These are phyloP conservation scores for Hypoxylon fragiforme DNA, from an alignment of 495 filamentous ascomycete species.

Conservation along the genomic window DNA sequence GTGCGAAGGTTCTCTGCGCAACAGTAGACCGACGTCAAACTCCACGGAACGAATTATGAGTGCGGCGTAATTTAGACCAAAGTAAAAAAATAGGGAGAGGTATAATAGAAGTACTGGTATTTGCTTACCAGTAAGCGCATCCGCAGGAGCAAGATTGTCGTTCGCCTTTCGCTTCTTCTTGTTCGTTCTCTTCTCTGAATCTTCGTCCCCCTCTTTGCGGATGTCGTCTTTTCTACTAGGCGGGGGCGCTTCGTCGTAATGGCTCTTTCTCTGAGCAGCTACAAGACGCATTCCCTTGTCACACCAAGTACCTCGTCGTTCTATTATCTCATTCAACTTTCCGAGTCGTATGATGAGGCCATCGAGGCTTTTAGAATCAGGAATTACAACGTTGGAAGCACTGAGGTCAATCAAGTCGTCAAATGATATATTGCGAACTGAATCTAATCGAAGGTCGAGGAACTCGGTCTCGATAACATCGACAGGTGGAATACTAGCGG, in stretches of 20 bases:
- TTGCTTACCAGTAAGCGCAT: conserved; percentile 65
- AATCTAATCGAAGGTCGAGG: conserved; percentile 59
- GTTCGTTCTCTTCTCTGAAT: conserved; percentile 54
- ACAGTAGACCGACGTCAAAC: too few species aligned
- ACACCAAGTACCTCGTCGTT: conserved; percentile 62
- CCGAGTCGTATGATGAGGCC: conserved; percentile 68
- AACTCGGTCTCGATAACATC: conserved; percentile 66
- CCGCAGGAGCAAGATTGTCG: conserved; percentile 64
- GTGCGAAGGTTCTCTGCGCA: too few species aligned
- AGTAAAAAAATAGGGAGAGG: not conserved
- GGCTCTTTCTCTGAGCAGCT: conserved; percentile 63
- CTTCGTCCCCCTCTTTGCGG: conserved; percentile 48
- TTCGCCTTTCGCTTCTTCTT: conserved; percentile 62
- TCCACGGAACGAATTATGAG: too few species aligned
- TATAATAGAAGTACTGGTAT: not conserved
- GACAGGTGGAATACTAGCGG: conserved; percentile 54
- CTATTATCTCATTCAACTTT: conserved; percentile 65
- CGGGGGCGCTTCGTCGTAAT: conserved; percentile 52
- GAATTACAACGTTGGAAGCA: conserved; percentile 65
- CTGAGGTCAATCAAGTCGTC: conserved; percentile 70
- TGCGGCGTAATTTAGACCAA: too few species aligned
- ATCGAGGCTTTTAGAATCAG: conserved; percentile 74
- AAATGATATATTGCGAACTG: conserved; percentile 61
- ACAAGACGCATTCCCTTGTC: conserved; percentile 75
- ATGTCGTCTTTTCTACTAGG: conserved; percentile 48